A percentile compares a stretch with the other conserved stretches of the same genome.
Conservation (phyloP, 2,329 filamentous ascomycete genomes). For the Phialophora verrucosa region DNA sequence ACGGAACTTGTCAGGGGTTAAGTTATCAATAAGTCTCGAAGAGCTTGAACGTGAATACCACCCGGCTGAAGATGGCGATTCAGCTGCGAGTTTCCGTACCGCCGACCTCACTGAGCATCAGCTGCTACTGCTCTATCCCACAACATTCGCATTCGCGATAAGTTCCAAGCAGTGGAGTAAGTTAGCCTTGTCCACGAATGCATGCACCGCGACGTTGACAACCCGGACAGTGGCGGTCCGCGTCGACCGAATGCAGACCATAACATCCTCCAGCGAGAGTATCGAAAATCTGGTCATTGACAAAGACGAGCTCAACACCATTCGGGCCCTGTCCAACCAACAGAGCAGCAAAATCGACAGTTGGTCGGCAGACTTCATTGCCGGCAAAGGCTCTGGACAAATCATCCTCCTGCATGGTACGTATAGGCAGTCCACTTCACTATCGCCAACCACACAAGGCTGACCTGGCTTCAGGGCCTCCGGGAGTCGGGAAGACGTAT, state of each 20-base stretch:
- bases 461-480: neutral
- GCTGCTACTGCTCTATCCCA: neutral
- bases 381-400: conserved; percentile 2
- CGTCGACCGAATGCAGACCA: neutral
- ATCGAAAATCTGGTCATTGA: neutral
- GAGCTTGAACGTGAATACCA: neutral
- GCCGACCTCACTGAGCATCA: neutral
- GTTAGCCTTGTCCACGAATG: neutral
- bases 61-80: neutral
- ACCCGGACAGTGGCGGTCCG: neutral
- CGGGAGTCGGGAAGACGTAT: neutral
- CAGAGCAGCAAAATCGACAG: neutral
- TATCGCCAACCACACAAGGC: neutral
- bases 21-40: neutral
- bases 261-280: neutral
- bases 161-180: conserved; percentile 4
- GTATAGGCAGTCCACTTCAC: neutral
- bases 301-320: conserved; percentile 1
- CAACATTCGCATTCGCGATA: neutral
- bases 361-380: conserved; percentile 7
- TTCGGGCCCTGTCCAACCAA: conserved; percentile 1
- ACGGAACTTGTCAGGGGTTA: neutral
- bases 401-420: neutral
- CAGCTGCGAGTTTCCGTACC: neutral
- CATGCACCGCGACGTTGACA: neutral